Evolutionary conservation across 495 filamentous ascomycete species (phyloP).

Genomic region (Trichocladium uniseriatum): DNA sequence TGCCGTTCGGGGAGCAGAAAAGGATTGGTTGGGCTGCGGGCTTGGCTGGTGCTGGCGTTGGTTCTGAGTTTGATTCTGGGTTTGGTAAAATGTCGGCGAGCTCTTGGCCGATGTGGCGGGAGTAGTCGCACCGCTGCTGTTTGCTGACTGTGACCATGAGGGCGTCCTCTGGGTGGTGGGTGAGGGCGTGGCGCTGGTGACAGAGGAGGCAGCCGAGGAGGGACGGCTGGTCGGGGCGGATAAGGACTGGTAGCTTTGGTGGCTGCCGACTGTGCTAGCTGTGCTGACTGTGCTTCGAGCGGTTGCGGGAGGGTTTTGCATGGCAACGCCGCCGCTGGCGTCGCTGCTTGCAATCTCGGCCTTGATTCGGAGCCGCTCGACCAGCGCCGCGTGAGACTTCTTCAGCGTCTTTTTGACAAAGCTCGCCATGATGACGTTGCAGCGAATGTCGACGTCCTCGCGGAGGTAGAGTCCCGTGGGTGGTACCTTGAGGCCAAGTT

Average conservation of each 20-base stretch:
- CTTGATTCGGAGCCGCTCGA: constrained; percentile 55
- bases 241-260: not conserved
- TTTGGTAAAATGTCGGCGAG: not conserved
- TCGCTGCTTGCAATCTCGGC: constrained; percentile 28
- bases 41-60: not conserved
- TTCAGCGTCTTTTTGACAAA: constrained; percentile 72
- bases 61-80: not conserved
- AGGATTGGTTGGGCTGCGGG: not conserved
- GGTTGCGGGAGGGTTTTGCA: not conserved
- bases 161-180: constrained; percentile 6
- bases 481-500: constrained; percentile 53
- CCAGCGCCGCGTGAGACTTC: constrained; percentile 56
- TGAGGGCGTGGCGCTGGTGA: not conserved
- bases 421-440: constrained; percentile 59
- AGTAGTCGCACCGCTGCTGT: not conserved
- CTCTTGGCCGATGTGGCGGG: not conserved
- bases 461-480: constrained; percentile 59
- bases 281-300: not conserved
- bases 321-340: not conserved
- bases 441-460: constrained; percentile 69
- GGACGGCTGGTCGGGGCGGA: constrained; percentile 4
- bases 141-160: not conserved
- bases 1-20: not conserved
- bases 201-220: not conserved
- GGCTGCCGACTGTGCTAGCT: not conserved